Evolutionary conservation across 352 stramenopile species (phyloP).

Genomic region (Pythium dissotocum): DNA sequence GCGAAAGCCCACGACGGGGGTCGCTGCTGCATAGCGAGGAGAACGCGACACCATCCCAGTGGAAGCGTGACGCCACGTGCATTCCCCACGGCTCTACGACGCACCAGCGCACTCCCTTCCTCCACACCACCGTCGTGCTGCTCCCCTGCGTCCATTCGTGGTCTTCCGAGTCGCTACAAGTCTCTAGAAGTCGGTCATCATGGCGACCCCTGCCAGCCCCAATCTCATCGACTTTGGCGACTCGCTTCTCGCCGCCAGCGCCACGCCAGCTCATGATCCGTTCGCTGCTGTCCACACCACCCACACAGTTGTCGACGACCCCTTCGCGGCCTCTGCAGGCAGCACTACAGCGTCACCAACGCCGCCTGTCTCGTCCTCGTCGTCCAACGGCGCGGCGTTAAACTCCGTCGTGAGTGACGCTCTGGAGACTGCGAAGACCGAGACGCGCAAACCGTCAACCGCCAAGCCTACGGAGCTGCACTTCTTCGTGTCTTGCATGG

Average conservation of each 20-base stretch:
- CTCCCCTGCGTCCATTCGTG: neutral
- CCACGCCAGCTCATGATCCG: slow-evolving; percentile 9
- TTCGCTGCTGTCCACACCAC: slow-evolving; percentile 15
- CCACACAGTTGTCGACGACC: slow-evolving; percentile 7
- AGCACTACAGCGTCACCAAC: neutral
- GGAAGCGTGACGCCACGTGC: neutral
- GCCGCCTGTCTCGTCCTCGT: neutral
- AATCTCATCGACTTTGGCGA: slow-evolving; percentile 37
- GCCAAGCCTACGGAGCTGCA: slow-evolving; percentile 35
- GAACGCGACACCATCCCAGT: neutral
- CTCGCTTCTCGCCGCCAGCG: slow-evolving; percentile 10
- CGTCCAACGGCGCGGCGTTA: slow-evolving; percentile 1
- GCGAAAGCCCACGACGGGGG: neutral
- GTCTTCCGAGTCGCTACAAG: neutral
- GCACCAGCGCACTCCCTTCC: neutral
- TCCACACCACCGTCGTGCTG: neutral
- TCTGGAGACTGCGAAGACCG: neutral
- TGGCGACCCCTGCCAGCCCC: slow-evolving; percentile 29
- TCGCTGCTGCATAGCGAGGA: neutral
- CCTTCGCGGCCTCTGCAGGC: slow-evolving; percentile 19
- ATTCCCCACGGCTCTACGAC: neutral
- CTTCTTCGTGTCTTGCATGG: slow-evolving; percentile 74
- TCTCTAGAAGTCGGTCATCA: slow-evolving; percentile 4
- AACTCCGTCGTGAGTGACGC: slow-evolving; percentile 10
- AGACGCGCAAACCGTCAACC: neutral